Base-by-base conservation (phyloP, 2,329 filamentous ascomycete species). In the Talaromyces sp. region DNA sequence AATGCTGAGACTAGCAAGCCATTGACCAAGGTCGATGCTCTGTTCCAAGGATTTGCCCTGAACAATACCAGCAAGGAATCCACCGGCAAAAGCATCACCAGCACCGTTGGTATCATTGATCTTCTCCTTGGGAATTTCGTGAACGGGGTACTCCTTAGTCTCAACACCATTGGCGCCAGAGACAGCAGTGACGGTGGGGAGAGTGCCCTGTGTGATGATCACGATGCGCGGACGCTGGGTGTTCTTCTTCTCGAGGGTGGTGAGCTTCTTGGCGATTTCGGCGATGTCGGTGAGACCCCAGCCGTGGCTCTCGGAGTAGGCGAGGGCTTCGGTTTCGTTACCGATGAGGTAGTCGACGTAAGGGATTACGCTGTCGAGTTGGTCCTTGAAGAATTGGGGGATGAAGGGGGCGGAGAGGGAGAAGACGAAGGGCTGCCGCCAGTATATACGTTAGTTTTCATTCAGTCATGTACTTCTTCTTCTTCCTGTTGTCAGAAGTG, bases 101-200 rank as follows among this genome's bases (percentile, higher is more conserved):
- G 94, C 94, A 72, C 94, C 94, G 73, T 93, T 97, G 75, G 93
- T 97, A 78, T 99, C 94, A 76, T 89, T 89, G 77, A 99, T 97
- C 78, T 89, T 80, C 53, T 84, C 82, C 73, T 83, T 80, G 65
- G 84, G 80, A 68, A 99, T 93, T 67, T 84, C 81, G 73, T 89
- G 90, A 53, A 99, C 91, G 19, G 87, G 82, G 80, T 86, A 94
- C 73, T 89, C 84, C 78, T 87, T 85, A 69, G 94, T 79, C 61
- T 84, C 81, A 61, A 81, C 78, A 40, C 84, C 83, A 71, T 85
- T 82, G 64, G 84, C 84, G 77, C 89, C 87, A 65, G 87, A 80
- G 63, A 81, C 74, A 22, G 91, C 93, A 55, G 96, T 86, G 63
- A 99, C 77, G 59, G 94, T 97, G 55, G 92, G 89, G 63, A 91